phyloP scores from a whole-genome alignment of 352 stramenopile species.

The Globisporangium takayamanum region DNA sequence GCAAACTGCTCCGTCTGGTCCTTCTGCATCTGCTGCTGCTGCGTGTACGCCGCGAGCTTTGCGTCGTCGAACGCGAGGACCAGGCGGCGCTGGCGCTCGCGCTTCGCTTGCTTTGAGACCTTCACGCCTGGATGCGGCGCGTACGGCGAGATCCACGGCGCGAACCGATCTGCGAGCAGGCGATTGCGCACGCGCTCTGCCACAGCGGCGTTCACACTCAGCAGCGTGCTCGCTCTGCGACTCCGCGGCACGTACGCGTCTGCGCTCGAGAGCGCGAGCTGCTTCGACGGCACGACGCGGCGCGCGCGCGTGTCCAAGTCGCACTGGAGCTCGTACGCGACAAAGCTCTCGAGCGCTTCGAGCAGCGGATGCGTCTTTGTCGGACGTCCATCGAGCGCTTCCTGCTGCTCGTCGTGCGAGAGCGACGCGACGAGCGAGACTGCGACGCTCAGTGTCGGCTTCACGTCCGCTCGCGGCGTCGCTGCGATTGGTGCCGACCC shows the following conservation, averaged over 20 bases:
- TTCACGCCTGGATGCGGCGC: constrained; percentile 26
- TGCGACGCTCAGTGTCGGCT: constrained; percentile 48
- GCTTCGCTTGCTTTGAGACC: constrained; percentile 25
- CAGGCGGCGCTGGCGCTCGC: constrained; percentile 31
- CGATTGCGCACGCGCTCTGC: constrained; percentile 26
- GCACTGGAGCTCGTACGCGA: constrained; percentile 37
- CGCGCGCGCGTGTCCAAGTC: constrained; percentile 17
- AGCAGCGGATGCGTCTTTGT: constrained; percentile 61
- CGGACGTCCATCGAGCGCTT: constrained; percentile 49
- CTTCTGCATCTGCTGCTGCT: constrained; percentile 10
- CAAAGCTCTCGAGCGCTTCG: constrained; percentile 57
- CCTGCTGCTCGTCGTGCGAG: constrained; percentile 64
- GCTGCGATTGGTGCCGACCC: not conserved
- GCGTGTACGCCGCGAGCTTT: constrained; percentile 20
- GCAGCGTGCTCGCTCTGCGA: constrained; percentile 11
- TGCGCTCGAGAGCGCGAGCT: constrained; percentile 31
- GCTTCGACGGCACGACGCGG: constrained; percentile 17
- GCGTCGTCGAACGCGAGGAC: constrained; percentile 37
- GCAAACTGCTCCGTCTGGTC: not conserved
- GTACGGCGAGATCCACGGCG: constrained; percentile 39
- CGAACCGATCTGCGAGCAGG: constrained; percentile 36
- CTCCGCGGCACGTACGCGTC: constrained; percentile 23
- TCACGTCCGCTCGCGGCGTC: constrained; percentile 17
- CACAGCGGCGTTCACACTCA: constrained; percentile 37
- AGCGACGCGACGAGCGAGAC: constrained; percentile 67